Conservation (phyloP, 257 asterid species). For the Solanum bulbocastanum region DNA sequence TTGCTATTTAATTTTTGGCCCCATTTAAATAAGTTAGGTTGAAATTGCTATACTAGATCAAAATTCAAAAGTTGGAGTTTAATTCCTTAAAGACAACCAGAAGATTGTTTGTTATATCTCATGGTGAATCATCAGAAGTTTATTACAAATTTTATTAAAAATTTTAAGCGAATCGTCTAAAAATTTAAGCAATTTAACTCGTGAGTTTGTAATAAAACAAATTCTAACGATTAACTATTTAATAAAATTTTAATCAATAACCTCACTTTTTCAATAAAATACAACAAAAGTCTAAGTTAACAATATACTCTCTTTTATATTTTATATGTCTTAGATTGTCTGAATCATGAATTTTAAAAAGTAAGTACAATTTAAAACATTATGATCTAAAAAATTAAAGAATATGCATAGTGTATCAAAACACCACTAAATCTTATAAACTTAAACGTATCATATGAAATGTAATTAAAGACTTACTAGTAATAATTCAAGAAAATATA, state of each 20-base stretch:
- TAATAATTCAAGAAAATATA: too few relatives aligned
- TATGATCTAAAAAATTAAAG: background rate
- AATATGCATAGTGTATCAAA: background rate
- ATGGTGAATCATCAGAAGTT: too few relatives aligned
- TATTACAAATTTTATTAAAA: too few relatives aligned
- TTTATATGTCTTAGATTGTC: too few relatives aligned
- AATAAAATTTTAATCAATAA: background rate
- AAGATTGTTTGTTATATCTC: background rate
- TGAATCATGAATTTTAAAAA: too few relatives aligned
- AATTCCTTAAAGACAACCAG: background rate
- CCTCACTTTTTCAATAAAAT: background rate
- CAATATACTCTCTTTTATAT: too few relatives aligned
- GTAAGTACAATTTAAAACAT: background rate
- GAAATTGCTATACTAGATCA: background rate
- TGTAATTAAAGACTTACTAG: too few relatives aligned
- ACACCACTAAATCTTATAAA: background rate
- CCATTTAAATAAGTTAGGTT: background rate
- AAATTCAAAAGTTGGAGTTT: background rate
- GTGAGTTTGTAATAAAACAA: too few relatives aligned
- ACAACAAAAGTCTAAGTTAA: background rate
- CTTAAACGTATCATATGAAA: background rate
- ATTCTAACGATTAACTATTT: too few relatives aligned
- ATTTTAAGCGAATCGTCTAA: background rate
- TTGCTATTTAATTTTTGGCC: background rate
- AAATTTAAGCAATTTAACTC: too few relatives aligned